Evolutionary conservation across 1,284 basidiomycete species (phyloP).

Genomic region (Cutaneotrichosporon arboriforme): DNA sequence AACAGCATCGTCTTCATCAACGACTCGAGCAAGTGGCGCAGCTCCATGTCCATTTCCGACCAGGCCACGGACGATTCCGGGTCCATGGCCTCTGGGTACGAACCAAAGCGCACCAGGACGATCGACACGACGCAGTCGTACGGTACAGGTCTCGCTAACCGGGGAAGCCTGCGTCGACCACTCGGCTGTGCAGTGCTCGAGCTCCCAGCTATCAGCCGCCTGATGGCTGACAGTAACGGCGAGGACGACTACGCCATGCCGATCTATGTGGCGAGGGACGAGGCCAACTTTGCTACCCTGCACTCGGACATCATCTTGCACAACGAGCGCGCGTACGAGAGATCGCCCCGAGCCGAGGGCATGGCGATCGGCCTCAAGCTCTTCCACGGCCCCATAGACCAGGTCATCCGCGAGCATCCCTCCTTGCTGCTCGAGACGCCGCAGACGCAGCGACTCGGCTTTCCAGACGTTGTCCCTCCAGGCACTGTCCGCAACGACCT

Average conservation of each 20-base stretch:
- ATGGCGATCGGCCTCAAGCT: constrained; percentile 84
- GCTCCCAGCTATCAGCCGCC: constrained; percentile 65
- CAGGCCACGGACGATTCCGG: constrained; percentile 41
- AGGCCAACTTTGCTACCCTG: constrained; percentile 81
- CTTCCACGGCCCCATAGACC: constrained; percentile 73
- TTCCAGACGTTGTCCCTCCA: constrained; percentile 93
- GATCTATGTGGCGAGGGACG: constrained; percentile 78
- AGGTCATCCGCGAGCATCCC: constrained; percentile 76
- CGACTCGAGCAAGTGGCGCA: constrained; percentile 13
- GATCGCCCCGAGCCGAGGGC: constrained; percentile 74
- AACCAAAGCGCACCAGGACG: constrained; percentile 26
- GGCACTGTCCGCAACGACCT: constrained; percentile 88
- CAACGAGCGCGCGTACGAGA: constrained; percentile 74
- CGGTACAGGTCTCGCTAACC: constrained; percentile 14
- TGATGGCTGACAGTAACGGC: constrained; percentile 50
- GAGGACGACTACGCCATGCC: constrained; percentile 70
- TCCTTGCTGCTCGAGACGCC: constrained; percentile 78
- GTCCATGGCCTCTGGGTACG: constrained; percentile 40
- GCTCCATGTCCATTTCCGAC: constrained; percentile 25
- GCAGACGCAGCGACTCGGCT: constrained; percentile 81
- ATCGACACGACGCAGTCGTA: constrained; percentile 23
- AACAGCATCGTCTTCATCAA: constrained; percentile 13
- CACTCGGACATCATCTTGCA: constrained; percentile 90
- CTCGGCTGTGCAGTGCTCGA: constrained; percentile 92
- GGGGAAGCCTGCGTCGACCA: constrained; percentile 64